Evolutionary conservation across 768 basidiomycete species (phyloP).

Genomic region (Rhizopogon vesiculosus): DNA sequence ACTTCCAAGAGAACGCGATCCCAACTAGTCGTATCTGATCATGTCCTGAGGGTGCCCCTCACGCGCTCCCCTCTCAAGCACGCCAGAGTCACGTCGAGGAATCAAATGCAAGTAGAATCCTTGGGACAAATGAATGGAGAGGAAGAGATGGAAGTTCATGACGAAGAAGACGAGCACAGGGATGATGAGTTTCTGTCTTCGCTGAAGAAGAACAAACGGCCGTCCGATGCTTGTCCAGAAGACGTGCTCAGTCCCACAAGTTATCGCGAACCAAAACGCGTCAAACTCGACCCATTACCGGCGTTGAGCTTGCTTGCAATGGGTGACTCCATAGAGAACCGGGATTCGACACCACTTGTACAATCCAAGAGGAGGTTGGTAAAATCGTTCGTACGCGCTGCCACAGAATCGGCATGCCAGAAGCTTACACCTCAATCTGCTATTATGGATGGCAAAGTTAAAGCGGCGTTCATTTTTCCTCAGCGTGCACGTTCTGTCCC

Average conservation of each 20-base stretch:
- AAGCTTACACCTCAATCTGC: slow-evolving; percentile 14
- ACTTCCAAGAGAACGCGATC: slow-evolving; percentile 39
- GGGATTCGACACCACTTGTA: neutral
- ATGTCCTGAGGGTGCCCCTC: slow-evolving; percentile 39
- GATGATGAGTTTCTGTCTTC: slow-evolving; percentile 45
- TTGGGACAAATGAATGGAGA: neutral
- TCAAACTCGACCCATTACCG: slow-evolving; percentile 15
- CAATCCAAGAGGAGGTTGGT: slow-evolving; percentile 1
- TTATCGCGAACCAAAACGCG: slow-evolving; percentile 20
- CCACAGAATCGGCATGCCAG: slow-evolving; percentile 12
- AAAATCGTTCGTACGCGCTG: slow-evolving; percentile 10
- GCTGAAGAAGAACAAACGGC: slow-evolving; percentile 22
- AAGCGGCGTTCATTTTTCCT: slow-evolving; percentile 9
- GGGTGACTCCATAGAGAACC: slow-evolving; percentile 2
- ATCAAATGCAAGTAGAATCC: neutral
- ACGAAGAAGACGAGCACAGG: slow-evolving; percentile 20
- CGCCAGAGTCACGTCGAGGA: slow-evolving; percentile 32
- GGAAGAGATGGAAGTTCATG: slow-evolving; percentile 4
- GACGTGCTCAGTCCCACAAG: slow-evolving; percentile 7
- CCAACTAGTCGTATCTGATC: slow-evolving; percentile 43
- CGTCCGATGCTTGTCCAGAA: slow-evolving; percentile 19
- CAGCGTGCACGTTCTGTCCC: slow-evolving; percentile 27
- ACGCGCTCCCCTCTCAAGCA: slow-evolving; percentile 49
- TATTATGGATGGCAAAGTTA: slow-evolving; percentile 1
- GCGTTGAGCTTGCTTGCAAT: slow-evolving; percentile 10